phyloP scores from a whole-genome alignment of 2,329 filamentous ascomycete species.

The Pseudogymnoascus sp. region DNA sequence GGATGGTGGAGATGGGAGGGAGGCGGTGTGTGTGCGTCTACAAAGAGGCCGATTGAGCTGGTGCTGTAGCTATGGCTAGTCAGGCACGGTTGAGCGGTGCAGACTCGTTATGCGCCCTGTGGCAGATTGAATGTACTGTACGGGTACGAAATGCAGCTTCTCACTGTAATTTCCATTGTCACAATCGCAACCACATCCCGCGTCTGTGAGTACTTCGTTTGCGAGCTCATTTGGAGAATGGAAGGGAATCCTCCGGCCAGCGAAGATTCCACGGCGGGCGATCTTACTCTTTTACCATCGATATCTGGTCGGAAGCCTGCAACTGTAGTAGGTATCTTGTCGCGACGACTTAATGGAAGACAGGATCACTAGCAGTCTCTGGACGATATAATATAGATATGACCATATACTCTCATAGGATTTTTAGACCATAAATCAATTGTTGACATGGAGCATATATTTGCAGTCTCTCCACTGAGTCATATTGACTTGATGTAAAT shows the following conservation, averaged over 20 bases:
- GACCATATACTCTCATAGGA: neutral
- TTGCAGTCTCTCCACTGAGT: neutral
- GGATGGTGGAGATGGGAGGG: neutral
- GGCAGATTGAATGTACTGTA: conserved; percentile 3
- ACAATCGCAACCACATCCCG: neutral
- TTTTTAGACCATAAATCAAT: neutral
- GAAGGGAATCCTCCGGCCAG: neutral
- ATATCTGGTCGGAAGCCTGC: neutral
- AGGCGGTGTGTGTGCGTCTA: neutral
- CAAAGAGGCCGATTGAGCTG: neutral
- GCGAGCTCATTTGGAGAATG: neutral
- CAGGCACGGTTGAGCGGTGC: neutral
- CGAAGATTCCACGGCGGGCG: neutral
- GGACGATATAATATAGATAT: neutral
- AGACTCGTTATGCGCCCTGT: neutral
- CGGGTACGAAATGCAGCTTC: neutral
- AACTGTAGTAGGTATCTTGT: neutral
- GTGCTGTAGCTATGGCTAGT: neutral
- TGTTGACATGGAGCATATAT: neutral
- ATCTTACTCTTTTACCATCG: neutral
- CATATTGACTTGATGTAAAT: neutral
- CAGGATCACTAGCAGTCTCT: neutral
- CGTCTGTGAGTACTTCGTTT: neutral
- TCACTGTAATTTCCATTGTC: neutral
- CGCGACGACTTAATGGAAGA: neutral